Evolutionary conservation across 2,329 filamentous ascomycete genomes (phyloP), one percentile per base, ranked within the genome.

Genomic region (Pyrenophora graminea): DNA sequence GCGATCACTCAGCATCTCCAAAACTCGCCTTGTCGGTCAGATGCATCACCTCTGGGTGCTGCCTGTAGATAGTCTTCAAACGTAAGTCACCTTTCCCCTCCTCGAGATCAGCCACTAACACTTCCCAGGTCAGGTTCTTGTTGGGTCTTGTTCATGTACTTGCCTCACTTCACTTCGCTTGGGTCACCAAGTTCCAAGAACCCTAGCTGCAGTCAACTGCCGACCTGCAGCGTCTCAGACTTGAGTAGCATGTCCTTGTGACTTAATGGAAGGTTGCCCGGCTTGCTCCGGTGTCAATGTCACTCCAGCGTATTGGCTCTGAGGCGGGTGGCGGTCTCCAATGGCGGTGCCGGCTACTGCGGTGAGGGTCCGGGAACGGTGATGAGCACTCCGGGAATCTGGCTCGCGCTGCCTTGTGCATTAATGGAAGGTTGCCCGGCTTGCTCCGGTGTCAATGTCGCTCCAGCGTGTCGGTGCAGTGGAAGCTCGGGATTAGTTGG

Each of bases 381-480:
- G 46, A 55, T 55, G 43, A 32, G 52, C 33, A 25, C 45, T 51
- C 48, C 46, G 37, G 40, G 46, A 51, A 55, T 51, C 52, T 48
- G 15, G 33, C 40, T 56, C 46, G 55, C 46, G 40, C 46, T 49
- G 43, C 45, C 42, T 34, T 40, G 41, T 30, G 51, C 39, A 48
- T 55, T 27, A 50, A 50, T 55, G 48, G 48, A 57, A 57, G 45
- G 48, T 55, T 42, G 34, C 45, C 48, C 25, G 48, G 38, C 40
- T 39, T 46, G 34, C 43, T 36, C 46, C 43, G 42, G 48, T 49
- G 39, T 30, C 19, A 38, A 52, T 50, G 51, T 55, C 51, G 46
- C 55, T 57, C 45, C 51, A 52, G 55, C 53, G 52, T 53, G 46
- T 49, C 38, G 40, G 53, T 56, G 55, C 46, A 56, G 47, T 56